Percentiles rank a stretch among this genome's conserved stretches.
These are phyloP conservation scores for Calonectria pseudoturangicola DNA, from an alignment of 2,329 filamentous ascomycete species.

Conservation along the genomic window DNA sequence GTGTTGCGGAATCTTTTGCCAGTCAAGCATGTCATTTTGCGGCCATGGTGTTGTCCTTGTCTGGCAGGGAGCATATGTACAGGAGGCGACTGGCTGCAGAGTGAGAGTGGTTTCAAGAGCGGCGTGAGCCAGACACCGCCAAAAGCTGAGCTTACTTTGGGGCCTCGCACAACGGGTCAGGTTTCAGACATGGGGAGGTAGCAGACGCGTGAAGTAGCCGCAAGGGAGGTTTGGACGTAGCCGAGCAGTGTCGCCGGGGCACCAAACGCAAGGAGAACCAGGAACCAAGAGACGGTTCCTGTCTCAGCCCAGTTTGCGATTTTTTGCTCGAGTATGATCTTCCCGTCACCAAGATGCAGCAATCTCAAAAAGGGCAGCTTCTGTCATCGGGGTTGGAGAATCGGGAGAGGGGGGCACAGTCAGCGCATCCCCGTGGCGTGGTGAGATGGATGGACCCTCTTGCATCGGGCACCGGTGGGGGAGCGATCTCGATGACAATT, in stretches of 20 bases:
- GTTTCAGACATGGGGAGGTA: conserved; percentile 32
- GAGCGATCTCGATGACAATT: conserved; percentile 27
- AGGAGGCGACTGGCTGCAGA: conserved; percentile 2
- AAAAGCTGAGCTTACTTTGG: conserved; percentile 24
- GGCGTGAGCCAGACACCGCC: conserved; percentile 1
- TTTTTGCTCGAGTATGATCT: background rate
- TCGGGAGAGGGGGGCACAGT: conserved; percentile 29
- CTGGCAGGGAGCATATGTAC: background rate
- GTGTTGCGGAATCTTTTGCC: conserved; percentile 5
- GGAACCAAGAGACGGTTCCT: conserved; percentile 6
- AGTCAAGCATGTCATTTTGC: conserved; percentile 2
- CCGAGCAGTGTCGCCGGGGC: conserved; percentile 22
- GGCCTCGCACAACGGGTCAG: conserved; percentile 27
- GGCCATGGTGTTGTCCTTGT: conserved; percentile 1
- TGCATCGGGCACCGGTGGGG: conserved; percentile 37
- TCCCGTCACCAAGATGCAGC: background rate
- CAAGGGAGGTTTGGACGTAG: conserved; percentile 24
- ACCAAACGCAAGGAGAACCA: background rate
- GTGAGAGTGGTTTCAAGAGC: conserved; percentile 19
- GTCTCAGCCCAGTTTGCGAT: conserved; percentile 29
- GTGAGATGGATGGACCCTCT: conserved; percentile 38
- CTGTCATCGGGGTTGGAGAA: conserved; percentile 19
- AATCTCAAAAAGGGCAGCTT: conserved; percentile 1
- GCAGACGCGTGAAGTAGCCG: conserved; percentile 22
- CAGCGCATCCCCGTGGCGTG: conserved; percentile 30